Conservation (phyloP, 495 filamentous ascomycete species). For the Neurospora pannonica region DNA sequence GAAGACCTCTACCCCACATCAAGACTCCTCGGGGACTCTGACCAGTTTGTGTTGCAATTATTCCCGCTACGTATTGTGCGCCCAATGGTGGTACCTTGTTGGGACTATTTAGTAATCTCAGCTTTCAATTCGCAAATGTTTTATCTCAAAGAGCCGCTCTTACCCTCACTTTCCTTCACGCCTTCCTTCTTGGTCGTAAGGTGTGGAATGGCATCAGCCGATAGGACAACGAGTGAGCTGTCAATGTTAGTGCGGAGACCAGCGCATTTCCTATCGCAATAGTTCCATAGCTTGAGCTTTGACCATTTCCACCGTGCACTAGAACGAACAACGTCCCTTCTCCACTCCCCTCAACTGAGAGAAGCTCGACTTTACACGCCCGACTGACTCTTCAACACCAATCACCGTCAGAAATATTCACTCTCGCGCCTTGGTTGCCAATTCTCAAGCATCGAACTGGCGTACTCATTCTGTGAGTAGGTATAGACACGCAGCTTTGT, state of each 20-base stretch:
- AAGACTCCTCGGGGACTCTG: neutral
- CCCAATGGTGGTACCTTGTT: neutral
- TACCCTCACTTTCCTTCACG: neutral
- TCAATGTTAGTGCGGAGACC: neutral
- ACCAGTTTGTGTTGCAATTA: neutral
- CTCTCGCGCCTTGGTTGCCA: neutral
- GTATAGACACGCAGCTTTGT: neutral
- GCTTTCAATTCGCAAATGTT: neutral
- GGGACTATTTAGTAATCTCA: neutral
- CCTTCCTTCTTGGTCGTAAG: neutral
- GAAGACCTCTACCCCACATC: slow-evolving; percentile 22
- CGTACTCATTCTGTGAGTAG: too few species aligned
- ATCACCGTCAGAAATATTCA: neutral
- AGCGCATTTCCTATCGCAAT: neutral
- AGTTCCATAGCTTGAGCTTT: neutral
- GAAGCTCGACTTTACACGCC: neutral
- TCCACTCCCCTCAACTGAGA: neutral
- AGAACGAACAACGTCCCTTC: neutral
- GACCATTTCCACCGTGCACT: neutral
- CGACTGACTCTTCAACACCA: neutral
- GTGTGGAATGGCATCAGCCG: neutral
- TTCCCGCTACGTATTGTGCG: neutral
- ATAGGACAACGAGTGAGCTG: neutral
- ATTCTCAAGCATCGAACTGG: neutral
- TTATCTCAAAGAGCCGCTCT: neutral